Evolutionary conservation across 208 protist genomes (phyloP), one percentile per base, ranked within the genome.

Genomic region (Leptomonas seymouri): DNA sequence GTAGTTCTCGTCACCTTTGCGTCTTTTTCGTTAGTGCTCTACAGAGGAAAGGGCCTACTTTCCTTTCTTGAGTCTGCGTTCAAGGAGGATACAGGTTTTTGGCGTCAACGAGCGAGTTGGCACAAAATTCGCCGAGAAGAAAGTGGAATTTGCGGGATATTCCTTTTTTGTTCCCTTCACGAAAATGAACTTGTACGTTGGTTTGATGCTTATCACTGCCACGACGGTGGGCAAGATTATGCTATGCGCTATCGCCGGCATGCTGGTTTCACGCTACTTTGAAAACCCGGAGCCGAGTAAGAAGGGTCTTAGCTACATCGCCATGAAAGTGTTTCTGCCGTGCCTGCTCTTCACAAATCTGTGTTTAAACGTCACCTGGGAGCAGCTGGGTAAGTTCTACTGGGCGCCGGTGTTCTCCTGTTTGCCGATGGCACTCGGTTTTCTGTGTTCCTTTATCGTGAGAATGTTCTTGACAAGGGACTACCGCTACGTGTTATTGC

Each of bases 291-390:
- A 82, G 36, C 46, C 67, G 41, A 89, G 75, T 31, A 61, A 82
- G 49, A 82, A 80, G 27, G 85, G 85, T 11, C 67, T 94, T 20
- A 86, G 74, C 55, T 81, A 81, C 62, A 85, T 94, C 34, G 80
- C 83, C 27, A 71, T 85, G 34, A 66, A 69, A 12, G 80, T 94
- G 1, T 81, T 94, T 27, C 77, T 94, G 41, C 89, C 89, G 14
- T 91, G 83, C 63, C 73, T 94, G 36, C 71, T 91, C 23, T 91
- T 91, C 50, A 73, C 80, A 0, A 91, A 88, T 44, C 78, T 93
- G 4, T 85, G 81, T 16, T 51, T 90, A 7, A 73, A 71, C 30
- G 76, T 93, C n/a, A 86, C 85, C 7, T 89, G 80, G 85, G 75
- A 81, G 36, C 48, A 67, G 54, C 61, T 91, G 2, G 20, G 64